Evolutionary conservation across 2,329 filamentous ascomycete species (phyloP).

Genomic region (Penicillium crustosum): DNA sequence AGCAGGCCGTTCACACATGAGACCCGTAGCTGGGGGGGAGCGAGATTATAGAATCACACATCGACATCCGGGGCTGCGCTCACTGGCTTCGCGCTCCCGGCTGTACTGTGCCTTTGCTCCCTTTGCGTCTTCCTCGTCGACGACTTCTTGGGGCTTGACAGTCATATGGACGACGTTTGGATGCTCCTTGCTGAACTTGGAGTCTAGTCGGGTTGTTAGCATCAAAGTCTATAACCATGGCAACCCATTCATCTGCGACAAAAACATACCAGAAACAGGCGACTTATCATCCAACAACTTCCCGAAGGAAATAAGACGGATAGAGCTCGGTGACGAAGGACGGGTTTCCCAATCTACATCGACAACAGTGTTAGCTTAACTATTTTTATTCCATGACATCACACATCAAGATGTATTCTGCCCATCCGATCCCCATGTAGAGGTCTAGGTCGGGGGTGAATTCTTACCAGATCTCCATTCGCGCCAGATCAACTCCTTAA

Average conservation of each 20-base stretch:
- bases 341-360: slow-evolving; percentile 75
- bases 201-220: slow-evolving; percentile 56
- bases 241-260: no score
- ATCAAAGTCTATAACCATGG: slow-evolving; percentile 3
- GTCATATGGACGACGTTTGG: slow-evolving; percentile 95
- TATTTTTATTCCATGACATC: neutral
- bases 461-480: slow-evolving; percentile 76
- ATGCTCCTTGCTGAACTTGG: slow-evolving; percentile 70
- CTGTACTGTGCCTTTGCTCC: slow-evolving; percentile 56
- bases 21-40: neutral
- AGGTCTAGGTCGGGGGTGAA: neutral
- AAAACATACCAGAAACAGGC: slow-evolving; percentile 70
- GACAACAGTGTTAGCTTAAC: neutral
- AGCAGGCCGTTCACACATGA: neutral
- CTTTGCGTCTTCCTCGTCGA: slow-evolving; percentile 77
- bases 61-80: slow-evolving; percentile 61
- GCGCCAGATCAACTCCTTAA: slow-evolving; percentile 89
- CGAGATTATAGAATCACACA: slow-evolving; percentile 59
- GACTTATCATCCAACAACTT: slow-evolving; percentile 88
- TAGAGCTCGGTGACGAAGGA: slow-evolving; percentile 82
- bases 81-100: slow-evolving; percentile 55
- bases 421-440: neutral
- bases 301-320: slow-evolving; percentile 88
- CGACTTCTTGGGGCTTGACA: slow-evolving; percentile 77
- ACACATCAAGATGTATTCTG: neutral